Conservation (phyloP, 225 moss, liverwort and hornwort species). For the Takakia lepidozioides region DNA sequence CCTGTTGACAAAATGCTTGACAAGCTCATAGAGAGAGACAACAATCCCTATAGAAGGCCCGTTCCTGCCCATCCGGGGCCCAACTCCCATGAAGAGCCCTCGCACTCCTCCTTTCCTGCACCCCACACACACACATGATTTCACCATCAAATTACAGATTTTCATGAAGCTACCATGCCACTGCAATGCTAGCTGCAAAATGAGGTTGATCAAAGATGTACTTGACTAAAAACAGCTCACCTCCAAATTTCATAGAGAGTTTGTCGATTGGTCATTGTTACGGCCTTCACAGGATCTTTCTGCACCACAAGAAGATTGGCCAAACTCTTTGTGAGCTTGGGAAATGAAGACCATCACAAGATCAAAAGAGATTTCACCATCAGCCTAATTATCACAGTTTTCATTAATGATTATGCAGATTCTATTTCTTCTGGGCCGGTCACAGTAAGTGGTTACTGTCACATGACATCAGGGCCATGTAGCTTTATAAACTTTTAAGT, state of each 20-base stretch:
- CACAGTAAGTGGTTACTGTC: no score
- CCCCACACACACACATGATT: not conserved
- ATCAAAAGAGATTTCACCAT: not conserved
- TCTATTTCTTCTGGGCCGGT: no score
- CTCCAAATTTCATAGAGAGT: constrained; percentile 31
- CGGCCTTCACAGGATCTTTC: constrained; percentile 37
- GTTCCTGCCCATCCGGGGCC: constrained; percentile 78
- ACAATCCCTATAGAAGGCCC: constrained; percentile 98
- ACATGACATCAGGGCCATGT: no score
- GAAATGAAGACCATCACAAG: not conserved
- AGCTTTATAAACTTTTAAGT: no score
- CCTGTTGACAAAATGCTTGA: constrained; percentile 70
- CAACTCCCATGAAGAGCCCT: constrained; percentile 83
- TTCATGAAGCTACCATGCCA: not conserved
- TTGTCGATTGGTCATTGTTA: constrained; percentile 16
- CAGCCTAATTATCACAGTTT: no score
- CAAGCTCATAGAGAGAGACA: constrained; percentile 89
- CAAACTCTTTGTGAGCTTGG: not conserved
- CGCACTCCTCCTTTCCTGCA: constrained; percentile 72
- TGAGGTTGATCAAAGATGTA: constrained; percentile 2
- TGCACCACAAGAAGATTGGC: constrained; percentile 8
- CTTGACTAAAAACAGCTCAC: constrained; percentile 5
- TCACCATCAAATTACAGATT: not conserved
- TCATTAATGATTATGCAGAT: no score
- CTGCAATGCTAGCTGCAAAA: not conserved